Evolutionary conservation across 2,329 filamentous ascomycete species (phyloP).

Genomic region (Penicillium sp.): DNA sequence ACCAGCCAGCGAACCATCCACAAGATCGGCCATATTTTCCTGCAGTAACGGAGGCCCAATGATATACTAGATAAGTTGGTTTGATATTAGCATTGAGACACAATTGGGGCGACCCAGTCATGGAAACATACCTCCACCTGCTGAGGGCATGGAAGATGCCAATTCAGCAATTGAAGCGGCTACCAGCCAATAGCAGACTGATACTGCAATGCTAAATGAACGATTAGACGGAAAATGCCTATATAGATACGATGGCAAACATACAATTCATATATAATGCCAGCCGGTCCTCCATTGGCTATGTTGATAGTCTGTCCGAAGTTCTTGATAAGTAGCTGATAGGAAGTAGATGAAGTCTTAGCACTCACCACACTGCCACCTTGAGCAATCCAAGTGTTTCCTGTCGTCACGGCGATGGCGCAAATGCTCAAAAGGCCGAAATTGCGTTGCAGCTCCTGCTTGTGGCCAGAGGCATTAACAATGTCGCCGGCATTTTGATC

Average conservation of each 20-base stretch:
- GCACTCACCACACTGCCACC: conserved; percentile 57
- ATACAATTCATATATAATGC: conserved; percentile 60
- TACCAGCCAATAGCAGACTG: conserved; percentile 55
- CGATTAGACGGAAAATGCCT: conserved; percentile 15
- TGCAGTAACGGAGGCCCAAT: conserved; percentile 58
- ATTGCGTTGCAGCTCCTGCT: conserved; percentile 60
- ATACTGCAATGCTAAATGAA: conserved; percentile 36
- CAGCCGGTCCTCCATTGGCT: conserved; percentile 59
- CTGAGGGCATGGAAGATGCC: conserved; percentile 59
- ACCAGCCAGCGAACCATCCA: conserved; percentile 45
- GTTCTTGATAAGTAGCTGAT: conserved; percentile 6
- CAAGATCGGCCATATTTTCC: conserved; percentile 53
- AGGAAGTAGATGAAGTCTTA: not conserved
- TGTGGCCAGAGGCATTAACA: conserved; percentile 63
- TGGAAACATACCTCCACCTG: conserved; percentile 44
- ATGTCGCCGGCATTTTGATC: conserved; percentile 33
- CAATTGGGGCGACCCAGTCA: not conserved
- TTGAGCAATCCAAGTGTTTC: conserved; percentile 63
- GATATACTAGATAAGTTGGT: conserved; percentile 50
- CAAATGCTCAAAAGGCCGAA: conserved; percentile 59
- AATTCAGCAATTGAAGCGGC: conserved; percentile 59
- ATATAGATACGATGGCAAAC: not conserved
- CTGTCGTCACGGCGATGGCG: conserved; percentile 58
- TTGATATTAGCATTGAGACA: not conserved
- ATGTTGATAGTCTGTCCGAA: conserved; percentile 46